Conservation (phyloP, 305 asterid species). For the Withania somnifera region DNA sequence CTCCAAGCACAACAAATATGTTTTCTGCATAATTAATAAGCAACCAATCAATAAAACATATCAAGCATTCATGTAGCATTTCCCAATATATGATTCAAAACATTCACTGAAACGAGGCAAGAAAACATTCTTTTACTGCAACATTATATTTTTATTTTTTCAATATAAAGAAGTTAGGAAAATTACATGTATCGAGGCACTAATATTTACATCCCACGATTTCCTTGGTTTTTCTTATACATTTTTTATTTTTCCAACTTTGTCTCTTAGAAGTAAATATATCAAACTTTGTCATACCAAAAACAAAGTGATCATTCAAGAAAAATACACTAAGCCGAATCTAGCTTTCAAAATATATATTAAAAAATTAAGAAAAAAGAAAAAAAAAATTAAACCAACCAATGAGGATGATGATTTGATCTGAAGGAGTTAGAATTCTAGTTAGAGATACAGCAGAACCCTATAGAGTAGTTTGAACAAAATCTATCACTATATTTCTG, state of each 20-base stretch:
- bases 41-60: background rate
- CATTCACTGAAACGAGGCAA: slow-evolving; percentile 24
- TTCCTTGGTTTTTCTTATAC: background rate
- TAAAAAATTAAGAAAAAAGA: background rate
- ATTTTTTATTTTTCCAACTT: background rate
- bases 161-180: background rate
- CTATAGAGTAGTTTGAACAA: background rate
- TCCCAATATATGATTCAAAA: slow-evolving; percentile 15
- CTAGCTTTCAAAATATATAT: background rate
- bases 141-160: slow-evolving; percentile 11
- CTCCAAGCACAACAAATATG: background rate
- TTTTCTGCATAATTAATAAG: slow-evolving; percentile 3
- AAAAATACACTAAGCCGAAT: background rate
- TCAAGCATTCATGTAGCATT: background rate
- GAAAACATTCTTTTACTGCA: slow-evolving; percentile 34
- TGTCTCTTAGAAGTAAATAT: background rate
- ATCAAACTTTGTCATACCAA: background rate
- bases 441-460: background rate
- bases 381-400: background rate
- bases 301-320: background rate
- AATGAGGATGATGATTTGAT: background rate
- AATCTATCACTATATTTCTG: background rate
- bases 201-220: slow-evolving; percentile 6
- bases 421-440: background rate
- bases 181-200: slow-evolving; percentile 22